These are phyloP conservation scores for Seiridium cupressi DNA, from an alignment of 2,329 filamentous ascomycete genomes.

Conservation along the genomic window DNA sequence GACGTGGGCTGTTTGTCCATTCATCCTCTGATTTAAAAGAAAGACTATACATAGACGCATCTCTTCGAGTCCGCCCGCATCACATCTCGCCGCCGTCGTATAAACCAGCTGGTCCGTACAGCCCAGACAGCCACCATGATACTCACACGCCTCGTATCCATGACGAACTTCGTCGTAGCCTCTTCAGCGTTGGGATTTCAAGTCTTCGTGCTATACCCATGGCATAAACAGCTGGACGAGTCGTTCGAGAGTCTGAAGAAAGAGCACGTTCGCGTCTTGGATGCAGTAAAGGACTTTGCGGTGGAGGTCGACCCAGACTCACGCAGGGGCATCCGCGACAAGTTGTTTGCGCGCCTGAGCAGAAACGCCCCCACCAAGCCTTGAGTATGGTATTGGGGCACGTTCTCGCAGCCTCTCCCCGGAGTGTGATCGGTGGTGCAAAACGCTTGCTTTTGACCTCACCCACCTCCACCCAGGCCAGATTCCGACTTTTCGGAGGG, in stretches of 20 bases:
- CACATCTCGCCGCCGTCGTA: not conserved
- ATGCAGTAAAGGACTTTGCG: conserved; percentile 30
- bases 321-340: conserved; percentile 23
- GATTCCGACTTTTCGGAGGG: not conserved
- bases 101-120: not conserved
- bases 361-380: not conserved
- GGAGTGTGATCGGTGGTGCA: too few species aligned
- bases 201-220: conserved; percentile 68
- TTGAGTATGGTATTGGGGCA: not conserved
- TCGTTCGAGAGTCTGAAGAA: conserved; percentile 58
- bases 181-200: conserved; percentile 65
- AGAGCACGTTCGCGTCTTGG: conserved; percentile 50
- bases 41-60: not conserved
- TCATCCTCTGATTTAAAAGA: too few species aligned
- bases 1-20: too few species aligned
- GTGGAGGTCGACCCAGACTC: conserved; percentile 27
- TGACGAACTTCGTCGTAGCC: conserved; percentile 66
- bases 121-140: conserved; percentile 2
- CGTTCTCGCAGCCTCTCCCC: too few species aligned
- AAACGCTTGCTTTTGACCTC: too few species aligned
- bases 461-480: too few species aligned
- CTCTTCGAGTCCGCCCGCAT: not conserved
- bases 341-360: conserved; percentile 22
- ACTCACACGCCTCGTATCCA: conserved; percentile 47
- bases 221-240: conserved; percentile 64